Evolutionary conservation across 2,329 filamentous ascomycete genomes (phyloP).

Genomic region (Penicillium sp.): DNA sequence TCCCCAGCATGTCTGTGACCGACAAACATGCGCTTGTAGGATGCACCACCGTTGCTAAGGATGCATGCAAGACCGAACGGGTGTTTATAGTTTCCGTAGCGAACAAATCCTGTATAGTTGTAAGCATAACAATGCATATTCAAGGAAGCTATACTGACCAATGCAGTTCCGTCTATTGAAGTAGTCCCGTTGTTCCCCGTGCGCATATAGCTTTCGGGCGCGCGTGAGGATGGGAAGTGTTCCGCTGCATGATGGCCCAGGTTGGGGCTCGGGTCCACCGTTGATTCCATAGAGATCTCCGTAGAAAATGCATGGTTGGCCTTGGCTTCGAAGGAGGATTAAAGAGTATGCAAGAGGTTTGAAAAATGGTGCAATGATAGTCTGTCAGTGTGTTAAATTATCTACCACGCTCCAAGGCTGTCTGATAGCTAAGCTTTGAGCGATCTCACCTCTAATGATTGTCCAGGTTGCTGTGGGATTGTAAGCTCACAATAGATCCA

Average conservation of each 20-base stretch:
- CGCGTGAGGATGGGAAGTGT: conserved; percentile 53
- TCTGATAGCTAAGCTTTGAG: neutral
- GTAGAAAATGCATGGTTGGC: conserved; percentile 61
- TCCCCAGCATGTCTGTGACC: conserved; percentile 52
- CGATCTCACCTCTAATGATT: conserved; percentile 46
- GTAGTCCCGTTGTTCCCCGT: conserved; percentile 57
- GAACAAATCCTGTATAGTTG: conserved; percentile 39
- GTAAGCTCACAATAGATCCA: neutral
- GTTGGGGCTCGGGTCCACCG: conserved; percentile 32
- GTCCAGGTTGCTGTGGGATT: conserved; percentile 47
- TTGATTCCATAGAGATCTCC: conserved; percentile 59
- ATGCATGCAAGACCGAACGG: conserved; percentile 49
- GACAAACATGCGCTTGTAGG: conserved; percentile 54
- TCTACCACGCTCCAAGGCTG: neutral
- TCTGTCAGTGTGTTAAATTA: conserved; percentile 25
- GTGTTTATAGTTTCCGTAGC: conserved; percentile 44
- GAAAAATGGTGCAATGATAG: conserved; percentile 57
- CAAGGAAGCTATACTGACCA: conserved; percentile 29
- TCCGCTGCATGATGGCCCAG: conserved; percentile 45
- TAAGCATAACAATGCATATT: neutral
- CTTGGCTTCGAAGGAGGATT: conserved; percentile 57
- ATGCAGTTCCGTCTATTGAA: conserved; percentile 54
- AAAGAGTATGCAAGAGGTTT: conserved; percentile 64
- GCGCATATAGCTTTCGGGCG: conserved; percentile 57
- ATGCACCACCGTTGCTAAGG: conserved; percentile 46